Base-by-base conservation (phyloP, 306 rosid genomes). In the Citrullus amarus region DNA sequence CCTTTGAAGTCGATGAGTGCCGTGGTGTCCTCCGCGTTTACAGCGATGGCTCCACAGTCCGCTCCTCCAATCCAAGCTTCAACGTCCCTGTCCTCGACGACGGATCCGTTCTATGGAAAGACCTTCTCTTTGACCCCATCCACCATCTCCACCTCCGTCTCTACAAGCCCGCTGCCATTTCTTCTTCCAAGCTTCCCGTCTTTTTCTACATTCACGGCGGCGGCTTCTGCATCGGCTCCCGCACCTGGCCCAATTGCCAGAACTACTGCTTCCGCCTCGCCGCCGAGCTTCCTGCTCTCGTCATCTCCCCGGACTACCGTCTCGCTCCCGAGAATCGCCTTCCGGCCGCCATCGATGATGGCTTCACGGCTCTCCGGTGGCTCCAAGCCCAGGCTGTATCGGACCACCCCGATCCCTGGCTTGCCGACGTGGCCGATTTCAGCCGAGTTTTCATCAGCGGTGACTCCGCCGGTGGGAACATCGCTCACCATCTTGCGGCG, bases 151-250 rank as follows among this genome's bases (percentile, higher is more conserved):
- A 84, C 14, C 94, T 91, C 79, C 90, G 97, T 13, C 91, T 93
- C 78, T 93, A 93, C 60, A 92, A 88, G 85, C 98, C 96, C 1
- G 82, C 88, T 0, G 62, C 44, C 57, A 13, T 53, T 1, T 48
- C 83, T 1, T 25, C 43, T 9, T 14, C 86, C 25, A 6, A 75
- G 83, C 91, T 93, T 48, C 96, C 97, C 0, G 8, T 93, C 18
- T 88, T 91, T 69, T 93, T 78, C 78, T 93, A 93, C 82, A 80
- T 93, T 51, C 98, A 91, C 39, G 98, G 98, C 1, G 98, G 98
- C 32, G 97, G 98, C 79, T 93, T 93, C 77, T 91, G 97, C 80
- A 93, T 93, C 85, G 93, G 98, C 85, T 93, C 98, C 0, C 96
- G 96, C 22, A 55, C 96, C 1, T 93, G 98, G 98, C 94, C 96